These are phyloP conservation scores for Hypoxylon sp. DNA, from an alignment of 2,329 filamentous ascomycete genomes.

Conservation along the genomic window DNA sequence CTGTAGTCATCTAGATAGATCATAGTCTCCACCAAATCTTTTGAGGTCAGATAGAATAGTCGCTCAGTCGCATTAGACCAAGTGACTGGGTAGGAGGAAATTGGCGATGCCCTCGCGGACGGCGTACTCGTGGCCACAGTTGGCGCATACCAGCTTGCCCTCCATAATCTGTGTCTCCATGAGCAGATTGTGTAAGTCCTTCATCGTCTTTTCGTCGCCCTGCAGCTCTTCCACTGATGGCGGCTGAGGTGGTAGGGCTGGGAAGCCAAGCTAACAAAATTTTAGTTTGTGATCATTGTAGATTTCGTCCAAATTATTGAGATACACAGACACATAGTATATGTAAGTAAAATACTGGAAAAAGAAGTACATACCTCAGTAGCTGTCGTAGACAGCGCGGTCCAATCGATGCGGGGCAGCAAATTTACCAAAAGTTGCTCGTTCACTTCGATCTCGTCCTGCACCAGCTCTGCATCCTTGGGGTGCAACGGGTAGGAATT, in stretches of 20 bases:
- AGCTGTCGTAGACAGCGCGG: slow-evolving; percentile 76
- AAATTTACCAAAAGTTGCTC: slow-evolving; percentile 83
- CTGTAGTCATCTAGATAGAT: too few relatives aligned
- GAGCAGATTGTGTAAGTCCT: slow-evolving; percentile 81
- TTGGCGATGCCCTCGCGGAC: slow-evolving; percentile 97
- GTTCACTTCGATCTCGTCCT: slow-evolving; percentile 84
- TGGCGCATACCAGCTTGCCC: slow-evolving; percentile 88
- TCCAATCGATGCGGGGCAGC: slow-evolving; percentile 88
- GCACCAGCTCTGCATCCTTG: slow-evolving; percentile 87
- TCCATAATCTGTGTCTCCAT: slow-evolving; percentile 90
- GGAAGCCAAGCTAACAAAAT: slow-evolving; percentile 75
- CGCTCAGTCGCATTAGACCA: slow-evolving; percentile 63
- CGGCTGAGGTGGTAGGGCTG: slow-evolving; percentile 70
- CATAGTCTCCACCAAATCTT: too few relatives aligned
- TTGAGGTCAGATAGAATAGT: too few relatives aligned
- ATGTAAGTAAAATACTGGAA: neutral
- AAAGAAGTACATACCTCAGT: slow-evolving; percentile 69
- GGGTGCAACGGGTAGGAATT: slow-evolving; percentile 91
- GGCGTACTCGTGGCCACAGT: slow-evolving; percentile 92
- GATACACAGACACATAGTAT: neutral
- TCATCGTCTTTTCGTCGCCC: slow-evolving; percentile 73
- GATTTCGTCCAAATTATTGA: too few relatives aligned
- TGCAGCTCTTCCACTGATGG: slow-evolving; percentile 70
- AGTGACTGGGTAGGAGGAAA: slow-evolving; percentile 90
- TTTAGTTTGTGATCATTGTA: slow-evolving; percentile 4